Percentiles rank a stretch among this genome's conserved stretches.
Conservation (phyloP, 768 basidiomycete genomes). For the Mycena galopus region DNA sequence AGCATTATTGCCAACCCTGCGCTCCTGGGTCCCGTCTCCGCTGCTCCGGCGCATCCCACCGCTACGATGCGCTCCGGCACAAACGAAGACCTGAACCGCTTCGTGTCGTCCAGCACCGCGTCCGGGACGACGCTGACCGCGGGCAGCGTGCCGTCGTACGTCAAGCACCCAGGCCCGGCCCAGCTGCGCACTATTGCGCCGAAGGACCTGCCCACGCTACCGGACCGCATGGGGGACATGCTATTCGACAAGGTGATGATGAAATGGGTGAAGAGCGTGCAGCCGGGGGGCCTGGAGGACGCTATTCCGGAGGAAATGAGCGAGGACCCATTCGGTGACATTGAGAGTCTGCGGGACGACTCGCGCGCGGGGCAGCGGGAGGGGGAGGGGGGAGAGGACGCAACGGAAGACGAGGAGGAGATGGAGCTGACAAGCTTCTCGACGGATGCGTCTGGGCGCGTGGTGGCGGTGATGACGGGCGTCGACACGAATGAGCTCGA, state of each 20-base stretch:
- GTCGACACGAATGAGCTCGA: conserved; percentile 55
- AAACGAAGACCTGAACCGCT: conserved; percentile 86
- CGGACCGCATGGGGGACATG: conserved; percentile 90
- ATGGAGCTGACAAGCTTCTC: conserved; percentile 78
- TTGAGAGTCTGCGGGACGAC: conserved; percentile 87
- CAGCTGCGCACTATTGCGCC: conserved; percentile 88
- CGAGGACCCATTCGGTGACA: conserved; percentile 93
- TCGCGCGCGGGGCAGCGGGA: conserved; percentile 51
- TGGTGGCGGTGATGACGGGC: conserved; percentile 66
- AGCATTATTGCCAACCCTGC: conserved; percentile 39
- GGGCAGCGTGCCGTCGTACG: conserved; percentile 83
- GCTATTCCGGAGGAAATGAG: conserved; percentile 64
- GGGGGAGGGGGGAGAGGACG: conserved; percentile 54
- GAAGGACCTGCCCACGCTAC: conserved; percentile 79
- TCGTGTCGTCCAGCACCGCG: conserved; percentile 90
- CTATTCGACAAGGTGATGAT: conserved; percentile 85
- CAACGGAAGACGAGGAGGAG: conserved; percentile 74
- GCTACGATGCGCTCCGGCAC: conserved; percentile 64
- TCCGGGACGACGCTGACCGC: conserved; percentile 81
- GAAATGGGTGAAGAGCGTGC: conserved; percentile 83
- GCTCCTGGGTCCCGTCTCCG: conserved; percentile 39
- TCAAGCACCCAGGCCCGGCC: conserved; percentile 85
- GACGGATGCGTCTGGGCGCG: conserved; percentile 72
- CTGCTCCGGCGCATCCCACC: conserved; percentile 59
- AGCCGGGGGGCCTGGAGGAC: conserved; percentile 47